A percentile compares a stretch with the other conserved stretches of the same genome.
These are phyloP conservation scores for Lithohypha guttulata DNA, from an alignment of 2,329 filamentous ascomycete genomes.

Conservation along the genomic window DNA sequence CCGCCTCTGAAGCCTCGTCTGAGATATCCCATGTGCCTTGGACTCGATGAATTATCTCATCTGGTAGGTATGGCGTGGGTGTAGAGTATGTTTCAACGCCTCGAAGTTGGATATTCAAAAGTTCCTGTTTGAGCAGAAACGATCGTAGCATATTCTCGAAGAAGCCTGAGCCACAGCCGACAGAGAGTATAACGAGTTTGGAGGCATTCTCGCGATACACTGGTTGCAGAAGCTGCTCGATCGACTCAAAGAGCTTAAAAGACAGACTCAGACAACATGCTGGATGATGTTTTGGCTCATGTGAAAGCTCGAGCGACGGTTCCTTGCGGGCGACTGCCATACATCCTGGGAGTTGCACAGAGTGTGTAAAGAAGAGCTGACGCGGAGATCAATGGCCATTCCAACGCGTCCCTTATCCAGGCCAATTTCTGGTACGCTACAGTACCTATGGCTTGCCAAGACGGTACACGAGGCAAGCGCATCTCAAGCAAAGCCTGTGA, in stretches of 20 bases:
- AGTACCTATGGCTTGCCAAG: no score
- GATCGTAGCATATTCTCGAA: neutral
- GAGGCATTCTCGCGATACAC: neutral
- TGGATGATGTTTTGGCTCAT: slow-evolving; percentile 3
- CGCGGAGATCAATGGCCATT: no score
- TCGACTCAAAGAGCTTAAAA: neutral
- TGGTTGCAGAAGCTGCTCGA: neutral
- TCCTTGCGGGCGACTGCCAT: no score
- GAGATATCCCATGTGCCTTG: slow-evolving; percentile 7
- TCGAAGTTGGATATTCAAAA: slow-evolving; percentile 1
- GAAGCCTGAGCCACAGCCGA: slow-evolving; percentile 3
- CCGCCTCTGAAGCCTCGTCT: neutral
- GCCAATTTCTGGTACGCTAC: no score
- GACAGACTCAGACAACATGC: slow-evolving; percentile 5
- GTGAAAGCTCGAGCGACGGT: neutral
- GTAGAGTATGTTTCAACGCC: neutral
- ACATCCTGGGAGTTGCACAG: no score
- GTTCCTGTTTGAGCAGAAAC: neutral
- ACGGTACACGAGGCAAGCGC: no score
- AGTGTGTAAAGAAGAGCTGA: no score
- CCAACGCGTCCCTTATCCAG: no score
- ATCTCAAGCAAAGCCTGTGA: no score
- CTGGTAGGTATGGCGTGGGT: neutral
- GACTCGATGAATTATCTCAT: neutral
- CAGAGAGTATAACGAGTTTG: neutral